Evolutionary conservation across 176 grass and related monocot genomes (phyloP), one percentile per base, ranked within the genome.

Genomic region (Carex pumila): DNA sequence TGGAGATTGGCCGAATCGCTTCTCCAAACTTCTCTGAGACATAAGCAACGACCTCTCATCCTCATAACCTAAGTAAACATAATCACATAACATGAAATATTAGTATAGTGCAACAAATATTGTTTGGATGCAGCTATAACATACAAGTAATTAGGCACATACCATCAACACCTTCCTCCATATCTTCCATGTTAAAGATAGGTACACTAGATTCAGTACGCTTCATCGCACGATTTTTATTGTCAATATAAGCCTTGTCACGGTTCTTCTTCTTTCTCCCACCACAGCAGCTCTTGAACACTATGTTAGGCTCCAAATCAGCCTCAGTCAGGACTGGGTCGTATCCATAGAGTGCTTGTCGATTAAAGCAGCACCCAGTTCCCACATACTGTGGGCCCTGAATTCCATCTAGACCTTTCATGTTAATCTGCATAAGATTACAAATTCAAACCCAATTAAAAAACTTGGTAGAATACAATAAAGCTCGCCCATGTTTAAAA

Each of bases 181-280:
- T 95, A 79, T 99, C 97, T 65, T 99, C 97, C 97, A 99, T 99
- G 89, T 99, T 99, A 71, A 99, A 99, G 85, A 99, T 99, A 43
- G 97, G 97, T 79, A 91, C 89, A 79, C 93, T 94, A 81, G 97
- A 99, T 87, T 99, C 97, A 12, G 97, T 99, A 86, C 97, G 91
- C 88, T 99, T 96, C 91, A 96, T 92, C 74, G 90, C 89, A 50
- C 93, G 93, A 65, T 92, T 96, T 84, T 96, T 94, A 77, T 66
- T 94, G 71, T 99, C 97, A 86, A 96, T 94, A 31, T 99, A 99
- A 81, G 89, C 93, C 87, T 96, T 99, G 84, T 84, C 63, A 71
- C 72, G 62, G 61, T 85, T 96, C 63, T 90, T 90, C 79, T 94
- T 99, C 88, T 96, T 99, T 89, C 97, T 99, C 72, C 89, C 89